Percentiles rank a stretch among this genome's conserved stretches.
Conservation (phyloP, 768 basidiomycete species). For the Kwoniella newhampshirensis region DNA sequence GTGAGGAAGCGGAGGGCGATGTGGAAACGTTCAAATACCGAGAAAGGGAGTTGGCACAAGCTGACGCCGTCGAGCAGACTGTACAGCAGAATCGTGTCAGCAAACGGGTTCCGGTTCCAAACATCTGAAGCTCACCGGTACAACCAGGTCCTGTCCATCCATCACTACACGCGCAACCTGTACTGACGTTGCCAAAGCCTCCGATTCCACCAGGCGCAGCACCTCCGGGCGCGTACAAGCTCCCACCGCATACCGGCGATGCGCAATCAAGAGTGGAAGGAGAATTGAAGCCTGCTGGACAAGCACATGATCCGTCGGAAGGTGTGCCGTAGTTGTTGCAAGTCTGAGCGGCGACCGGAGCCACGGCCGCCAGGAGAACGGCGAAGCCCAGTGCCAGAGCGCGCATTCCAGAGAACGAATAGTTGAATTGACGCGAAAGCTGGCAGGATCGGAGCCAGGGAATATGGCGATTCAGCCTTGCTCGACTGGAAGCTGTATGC, state of each 20-base stretch:
- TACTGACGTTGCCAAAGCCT: conserved; percentile 65
- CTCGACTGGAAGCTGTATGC: too few species aligned
- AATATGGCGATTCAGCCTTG: too few species aligned
- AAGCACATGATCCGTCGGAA: conserved; percentile 64
- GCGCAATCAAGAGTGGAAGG: conserved; percentile 27
- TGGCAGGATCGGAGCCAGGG: too few species aligned
- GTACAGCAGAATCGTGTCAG: background rate
- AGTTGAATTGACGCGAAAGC: too few species aligned
- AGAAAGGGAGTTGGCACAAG: conserved; percentile 64
- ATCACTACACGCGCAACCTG: conserved; percentile 66
- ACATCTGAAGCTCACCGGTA: conserved; percentile 37
- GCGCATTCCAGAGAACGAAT: too few species aligned
- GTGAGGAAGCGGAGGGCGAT: conserved; percentile 21
- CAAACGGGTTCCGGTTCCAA: background rate
- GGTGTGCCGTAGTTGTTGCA: conserved; percentile 71
- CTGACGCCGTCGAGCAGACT: conserved; percentile 68
- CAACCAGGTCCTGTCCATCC: conserved; percentile 69
- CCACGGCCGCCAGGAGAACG: background rate
- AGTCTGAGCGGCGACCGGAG: conserved; percentile 38
- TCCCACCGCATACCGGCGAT: conserved; percentile 71
- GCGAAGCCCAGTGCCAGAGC: too few species aligned
- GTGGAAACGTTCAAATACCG: conserved; percentile 55
- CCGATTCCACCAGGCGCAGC: conserved; percentile 59
- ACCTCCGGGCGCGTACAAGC: conserved; percentile 62
- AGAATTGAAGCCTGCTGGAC: conserved; percentile 69